Conservation (phyloP, 1,139 yeast genomes). For the Pichia sp. region DNA sequence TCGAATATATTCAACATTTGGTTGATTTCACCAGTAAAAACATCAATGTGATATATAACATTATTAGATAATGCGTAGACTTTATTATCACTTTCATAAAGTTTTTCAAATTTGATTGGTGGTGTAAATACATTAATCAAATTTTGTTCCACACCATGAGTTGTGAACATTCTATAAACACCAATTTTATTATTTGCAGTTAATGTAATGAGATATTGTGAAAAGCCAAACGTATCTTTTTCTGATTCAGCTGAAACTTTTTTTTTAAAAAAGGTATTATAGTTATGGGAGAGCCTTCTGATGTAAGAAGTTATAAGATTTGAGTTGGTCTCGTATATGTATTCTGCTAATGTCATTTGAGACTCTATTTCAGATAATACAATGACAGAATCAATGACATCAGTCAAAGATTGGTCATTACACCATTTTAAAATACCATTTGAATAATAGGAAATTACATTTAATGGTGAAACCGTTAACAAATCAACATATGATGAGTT, state of each 20-base stretch:
- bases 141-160: conserved; percentile 1
- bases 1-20: conserved; percentile 2
- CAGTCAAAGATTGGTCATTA: conserved; percentile 42
- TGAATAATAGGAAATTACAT: conserved; percentile 19
- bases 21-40: conserved; percentile 13
- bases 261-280: conserved; percentile 20
- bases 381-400: conserved; percentile 35
- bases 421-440: conserved; percentile 35
- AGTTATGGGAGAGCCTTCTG: conserved; percentile 37
- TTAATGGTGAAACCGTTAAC: conserved; percentile 16
- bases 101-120: conserved; percentile 13
- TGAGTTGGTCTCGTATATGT: conserved; percentile 32
- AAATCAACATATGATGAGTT: conserved; percentile 19
- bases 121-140: conserved; percentile 22
- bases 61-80: conserved; percentile 9
- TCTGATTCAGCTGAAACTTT: neutral
- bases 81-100: conserved; percentile 18
- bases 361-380: conserved; percentile 34
- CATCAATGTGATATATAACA: conserved; percentile 19
- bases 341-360: conserved; percentile 33
- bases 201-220: conserved; percentile 40
- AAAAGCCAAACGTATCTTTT: conserved; percentile 41
- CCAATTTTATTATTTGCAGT: conserved; percentile 38
- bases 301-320: conserved; percentile 37
- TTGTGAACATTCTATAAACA: conserved; percentile 37